Evolutionary conservation across 805 yeast genomes (phyloP), one percentile per base, ranked within the genome.

Genomic region (Schwanniomyces vanrijiae): DNA sequence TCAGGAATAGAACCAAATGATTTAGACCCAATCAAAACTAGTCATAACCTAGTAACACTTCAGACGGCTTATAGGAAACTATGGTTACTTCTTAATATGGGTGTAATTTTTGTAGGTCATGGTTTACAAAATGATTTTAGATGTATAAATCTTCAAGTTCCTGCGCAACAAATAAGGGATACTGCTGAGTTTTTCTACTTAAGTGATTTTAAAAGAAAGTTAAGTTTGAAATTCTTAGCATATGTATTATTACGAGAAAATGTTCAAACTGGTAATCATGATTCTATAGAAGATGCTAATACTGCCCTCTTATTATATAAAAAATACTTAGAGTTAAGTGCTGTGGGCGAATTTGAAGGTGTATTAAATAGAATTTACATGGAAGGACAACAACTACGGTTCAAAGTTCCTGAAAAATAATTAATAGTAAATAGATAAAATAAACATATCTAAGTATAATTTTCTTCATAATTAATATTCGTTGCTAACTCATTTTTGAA

Each of bases 1-100:
- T 90, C 97, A 10, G 99, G 99, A n/a, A 91, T 94, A 44, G 90
- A 88, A 55, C 86, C 85, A 0, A 96, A 96, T 1, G 99, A 95
- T 65, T 72, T 94, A 50, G 89, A 90, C 60, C 88, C 92, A 0
- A 60, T 62, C 4, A 69, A 61, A 5, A 87, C 96, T 19, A 65
- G 73, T 4, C 83, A 83, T 55, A 77, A 87, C 3, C 74, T 95
- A 39, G 97, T 91, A 0, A 80, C 88, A 0, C 70, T 88, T 47
- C 92, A 88, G 58, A 84, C 89, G 0, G 89, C 96, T 1, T 94
- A 92, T 63, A 73, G 97, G 49, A 82, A 88, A 57, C 77, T 94
- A 35, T 95, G 99, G 99, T 70, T 94, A 18, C 73, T 94, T 42
- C 71, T 94, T 49, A 94, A 92, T 59, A 60, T 90, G 47, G 97